Base-by-base conservation (phyloP, 2,329 filamentous ascomycete genomes). In the Elsinoe ampelina region DNA sequence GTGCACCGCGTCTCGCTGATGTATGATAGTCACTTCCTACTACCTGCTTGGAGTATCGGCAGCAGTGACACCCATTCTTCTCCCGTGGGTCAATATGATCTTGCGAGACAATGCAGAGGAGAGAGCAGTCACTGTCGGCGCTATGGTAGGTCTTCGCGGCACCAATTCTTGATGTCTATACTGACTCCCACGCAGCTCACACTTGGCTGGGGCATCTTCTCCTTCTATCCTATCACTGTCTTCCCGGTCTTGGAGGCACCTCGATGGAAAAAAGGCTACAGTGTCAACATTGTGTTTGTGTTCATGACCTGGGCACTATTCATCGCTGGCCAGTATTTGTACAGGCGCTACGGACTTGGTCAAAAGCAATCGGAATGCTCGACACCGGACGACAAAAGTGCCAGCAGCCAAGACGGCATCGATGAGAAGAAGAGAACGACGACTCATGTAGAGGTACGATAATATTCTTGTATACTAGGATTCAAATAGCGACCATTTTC, bases 271-370 rank as follows among this genome's bases (percentile, higher is more conserved):
- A 50, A 50, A 8, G 45, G 45, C 26, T 50, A 50, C 45, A 50
- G 45, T n/a, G 45, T 50, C 26, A 50, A 50, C 12, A 20, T 35
- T 26, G 45, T 35, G 5, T 50, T 50, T 12, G 26, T 50, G 3
- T 50, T 50, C 26, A 50, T 50, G 45, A 50, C 45, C 15, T 50
- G 45, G 45, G 13, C 32, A 35, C 45, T 50, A 17, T 50, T 50
- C 45, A 35, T 35, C 15, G 15, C 34, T 20, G 45, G 45, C 15
- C 45, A 50, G 30, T 34, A 34, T 11, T n/a, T 50, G 26, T 50
- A 50, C 17, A 3, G 45, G 5, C 45, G 45, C 10, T 15, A 35
- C n/a, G 45, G 45, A 50, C 45, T 50, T 22, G 45, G 45, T 35
- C 45, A 50, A 13, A 22, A 50, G 45, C 45, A 50, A 30, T n/a